These are phyloP conservation scores for Akanthomyces lecanii DNA, from an alignment of 2,329 filamentous ascomycete genomes.

Conservation along the genomic window DNA sequence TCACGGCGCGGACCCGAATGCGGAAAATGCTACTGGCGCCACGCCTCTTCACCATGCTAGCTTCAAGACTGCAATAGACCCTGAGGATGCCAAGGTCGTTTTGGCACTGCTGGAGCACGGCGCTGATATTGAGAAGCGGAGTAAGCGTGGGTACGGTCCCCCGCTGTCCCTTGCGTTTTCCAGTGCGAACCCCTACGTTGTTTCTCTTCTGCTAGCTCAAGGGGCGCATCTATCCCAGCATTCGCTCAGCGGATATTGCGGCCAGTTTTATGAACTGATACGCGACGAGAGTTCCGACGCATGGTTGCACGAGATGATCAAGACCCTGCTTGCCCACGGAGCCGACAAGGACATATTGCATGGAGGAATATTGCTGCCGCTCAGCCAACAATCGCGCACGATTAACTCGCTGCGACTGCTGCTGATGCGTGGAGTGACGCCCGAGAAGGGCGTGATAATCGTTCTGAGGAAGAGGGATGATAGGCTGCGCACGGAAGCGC, in stretches of 20 bases:
- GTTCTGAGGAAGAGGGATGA: fast-evolving
- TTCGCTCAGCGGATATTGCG: background rate
- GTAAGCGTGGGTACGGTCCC: background rate
- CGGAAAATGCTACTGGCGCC: background rate
- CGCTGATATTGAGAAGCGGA: background rate
- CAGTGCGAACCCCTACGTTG: background rate
- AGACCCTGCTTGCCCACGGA: background rate
- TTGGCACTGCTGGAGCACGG: conserved; percentile 1
- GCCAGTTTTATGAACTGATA: too few relatives aligned
- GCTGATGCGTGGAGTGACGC: background rate
- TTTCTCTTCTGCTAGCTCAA: background rate
- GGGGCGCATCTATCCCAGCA: background rate
- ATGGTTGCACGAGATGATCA: background rate
- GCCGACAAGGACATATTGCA: background rate
- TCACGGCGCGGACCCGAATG: background rate
- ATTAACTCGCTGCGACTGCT: background rate
- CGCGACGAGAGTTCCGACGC: background rate
- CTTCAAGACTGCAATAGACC: background rate
- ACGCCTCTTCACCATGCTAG: background rate
- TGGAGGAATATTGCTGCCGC: background rate
- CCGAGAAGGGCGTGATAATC: background rate
- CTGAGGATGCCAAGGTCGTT: background rate
- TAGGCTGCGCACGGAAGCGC: background rate
- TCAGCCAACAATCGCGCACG: fast-evolving
- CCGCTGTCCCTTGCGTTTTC: background rate